phyloP scores from a whole-genome alignment of 352 stramenopile species.

The Aphanomyces astaci region DNA sequence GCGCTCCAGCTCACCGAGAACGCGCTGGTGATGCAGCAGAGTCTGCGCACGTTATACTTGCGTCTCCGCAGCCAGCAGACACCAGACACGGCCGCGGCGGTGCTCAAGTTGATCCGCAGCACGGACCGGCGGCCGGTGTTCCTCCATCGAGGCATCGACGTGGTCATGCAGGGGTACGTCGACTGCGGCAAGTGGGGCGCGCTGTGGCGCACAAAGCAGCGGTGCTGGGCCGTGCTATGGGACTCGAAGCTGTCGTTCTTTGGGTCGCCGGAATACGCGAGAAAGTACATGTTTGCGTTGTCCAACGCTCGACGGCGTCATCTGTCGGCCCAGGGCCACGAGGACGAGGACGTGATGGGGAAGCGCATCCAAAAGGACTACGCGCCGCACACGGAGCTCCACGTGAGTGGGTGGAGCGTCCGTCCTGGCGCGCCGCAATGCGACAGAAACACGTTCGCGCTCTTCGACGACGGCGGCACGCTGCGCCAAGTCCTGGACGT shows the following conservation, averaged over 20 bases:
- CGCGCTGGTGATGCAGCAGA: slow-evolving; percentile 9
- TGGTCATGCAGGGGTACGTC: slow-evolving; percentile 44
- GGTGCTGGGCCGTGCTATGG: slow-evolving; percentile 54
- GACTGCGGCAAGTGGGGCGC: slow-evolving; percentile 49
- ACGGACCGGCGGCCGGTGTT: slow-evolving; percentile 19
- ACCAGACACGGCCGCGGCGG: background rate
- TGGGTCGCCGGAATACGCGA: slow-evolving; percentile 33
- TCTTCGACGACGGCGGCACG: slow-evolving; percentile 45
- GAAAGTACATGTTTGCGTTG: slow-evolving; percentile 53
- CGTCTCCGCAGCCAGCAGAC: slow-evolving; percentile 16
- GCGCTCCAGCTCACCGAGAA: slow-evolving; percentile 20
- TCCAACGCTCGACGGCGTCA: slow-evolving; percentile 24
- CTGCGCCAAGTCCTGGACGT: slow-evolving; percentile 52
- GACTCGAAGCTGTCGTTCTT: slow-evolving; percentile 57
- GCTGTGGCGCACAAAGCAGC: slow-evolving; percentile 54
- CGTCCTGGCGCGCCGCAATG: slow-evolving; percentile 31
- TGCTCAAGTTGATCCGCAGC: slow-evolving; percentile 9
- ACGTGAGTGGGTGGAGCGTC: slow-evolving; percentile 39
- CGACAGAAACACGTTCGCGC: slow-evolving; percentile 49
- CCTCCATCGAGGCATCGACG: slow-evolving; percentile 21
- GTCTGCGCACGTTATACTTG: slow-evolving; percentile 12
- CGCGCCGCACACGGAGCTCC: slow-evolving; percentile 42
- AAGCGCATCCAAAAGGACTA: slow-evolving; percentile 42
- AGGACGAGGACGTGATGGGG: slow-evolving; percentile 26
- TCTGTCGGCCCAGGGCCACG: background rate